Base-by-base conservation (phyloP, 495 filamentous ascomycete genomes). In the Neurospora cerealis region DNA sequence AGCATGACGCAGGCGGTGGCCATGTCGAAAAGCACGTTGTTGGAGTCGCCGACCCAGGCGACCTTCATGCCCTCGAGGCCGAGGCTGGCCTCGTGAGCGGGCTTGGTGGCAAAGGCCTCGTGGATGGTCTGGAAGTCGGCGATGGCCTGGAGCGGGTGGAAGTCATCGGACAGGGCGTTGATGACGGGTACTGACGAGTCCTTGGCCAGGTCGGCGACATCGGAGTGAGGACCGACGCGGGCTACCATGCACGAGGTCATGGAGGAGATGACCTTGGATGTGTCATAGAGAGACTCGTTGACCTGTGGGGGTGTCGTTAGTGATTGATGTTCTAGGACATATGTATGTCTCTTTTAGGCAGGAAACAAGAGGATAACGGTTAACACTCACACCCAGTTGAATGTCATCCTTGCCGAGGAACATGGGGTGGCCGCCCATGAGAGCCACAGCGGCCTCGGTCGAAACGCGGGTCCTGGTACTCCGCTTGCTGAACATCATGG, bases 401-500 rank as follows among this genome's bases (percentile, higher is more conserved):
- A 99, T 99, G 80, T 99, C 96, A 62, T 95, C 91, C 79, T 93
- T 94, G 70, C 93, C 93, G 60, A 99, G 83, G 81, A 98, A 99
- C 93, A 99, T 96, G 21, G 96, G 92, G 80, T 97, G 93, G 3
- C 96, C 96, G 54, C 93, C 92, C 85, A 99, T 88, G 54, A 90
- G 82, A 21, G 90, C 88, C 15, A 97, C 88, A 11, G 96, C 96
- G 8, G 90, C 89, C 84, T 99, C 96, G 17, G 94, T 97, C 17
- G 93, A 97, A 37, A 99, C 91, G 69, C 96, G 89, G 19, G 96
- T 99, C 69, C 96, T 87, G 17, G 96, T 99, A 75, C 91, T 94
- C 37, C 95, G 90, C 85, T 99, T 99, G 85, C 86, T 94, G 86
- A 99, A 98, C 86, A 94, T 91, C 90, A 99, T 93, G 73, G 96